Percentiles rank a stretch among this genome's conserved stretches.
These are phyloP conservation scores for Linum tenue DNA, from an alignment of 345 rosid species.

Conservation along the genomic window DNA sequence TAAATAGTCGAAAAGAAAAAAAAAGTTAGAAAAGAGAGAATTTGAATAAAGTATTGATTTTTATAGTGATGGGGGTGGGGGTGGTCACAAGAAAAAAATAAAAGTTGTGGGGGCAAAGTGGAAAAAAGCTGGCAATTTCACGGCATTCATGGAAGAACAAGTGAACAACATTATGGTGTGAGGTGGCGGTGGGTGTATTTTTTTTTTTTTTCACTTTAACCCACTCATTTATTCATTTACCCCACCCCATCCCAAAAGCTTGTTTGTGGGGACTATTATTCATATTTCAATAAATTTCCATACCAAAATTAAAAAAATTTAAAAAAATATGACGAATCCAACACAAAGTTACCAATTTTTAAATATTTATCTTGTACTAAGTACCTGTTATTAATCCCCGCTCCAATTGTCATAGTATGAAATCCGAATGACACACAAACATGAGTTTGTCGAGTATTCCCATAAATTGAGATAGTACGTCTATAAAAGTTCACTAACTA, in stretches of 20 bases:
- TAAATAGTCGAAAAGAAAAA: not conserved
- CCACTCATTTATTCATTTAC: not conserved
- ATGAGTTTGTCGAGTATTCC: no score
- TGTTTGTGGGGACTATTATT: not conserved
- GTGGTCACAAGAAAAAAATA: conserved; percentile 25
- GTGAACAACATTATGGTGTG: conserved; percentile 14
- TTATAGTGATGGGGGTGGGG: not conserved
- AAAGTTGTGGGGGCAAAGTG: conserved; percentile 12
- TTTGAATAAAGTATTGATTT: not conserved
- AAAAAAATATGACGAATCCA: no score
- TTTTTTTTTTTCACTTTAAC: not conserved
- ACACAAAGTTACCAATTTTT: not conserved
- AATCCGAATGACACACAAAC: no score
- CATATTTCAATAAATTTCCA: not conserved
- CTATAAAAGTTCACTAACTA: no score
- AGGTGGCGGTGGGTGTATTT: conserved; percentile 2
- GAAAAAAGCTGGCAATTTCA: conserved; percentile 17
- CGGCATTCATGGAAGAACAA: conserved; percentile 27
- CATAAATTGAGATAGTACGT: no score
- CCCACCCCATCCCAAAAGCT: not conserved
- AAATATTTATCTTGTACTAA: no score
- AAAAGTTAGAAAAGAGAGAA: not conserved
- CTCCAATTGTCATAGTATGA: no score
- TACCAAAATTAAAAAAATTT: not conserved
- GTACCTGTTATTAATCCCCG: no score